Base-by-base conservation (phyloP, 495 filamentous ascomycete species). In the Geoglossum glabrum region DNA sequence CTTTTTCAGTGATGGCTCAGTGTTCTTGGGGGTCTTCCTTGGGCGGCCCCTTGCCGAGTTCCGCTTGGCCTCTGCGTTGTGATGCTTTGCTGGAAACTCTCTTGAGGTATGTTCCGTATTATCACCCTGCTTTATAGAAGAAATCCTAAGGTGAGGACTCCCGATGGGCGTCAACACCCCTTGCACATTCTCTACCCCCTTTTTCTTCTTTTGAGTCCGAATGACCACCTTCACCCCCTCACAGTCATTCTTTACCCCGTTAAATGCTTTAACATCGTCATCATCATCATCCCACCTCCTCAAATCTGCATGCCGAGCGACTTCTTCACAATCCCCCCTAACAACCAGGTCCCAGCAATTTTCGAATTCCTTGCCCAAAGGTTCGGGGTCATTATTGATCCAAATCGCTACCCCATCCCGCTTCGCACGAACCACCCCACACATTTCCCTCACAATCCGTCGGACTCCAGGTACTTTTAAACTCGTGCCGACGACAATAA, bases 401-500 rank as follows among this genome's bases (percentile, higher is more conserved):
- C 90, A 98, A 46, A 94, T 84, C 1, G 89, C 85, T 50, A 95
- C 74, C n/a, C 92, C 93, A 61, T 92, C 87, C 59, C 85, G 79
- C 50, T 86, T 79, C 63, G 79, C 76, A 57, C 88, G 75, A 55
- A 90, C 84, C 10, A 86, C 75, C 19, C 76, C 77, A 68, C 90
- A 96, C 78, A 97, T 82, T 66, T 94, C 92, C 66, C 84, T 82
- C 52, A 90, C 90, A 52, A 98, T 81, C 38, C 89, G 79, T 59
- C 85, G 80, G 28, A 95, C 86, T 9, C 92, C 92, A 4, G 90
- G 90, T 54, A 98, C 89, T 64, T 96, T 96, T 60, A 98, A 69
- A 56, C 85, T 96, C 7, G 92, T 98, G 31, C 92, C 92, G 17
- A 93, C 93, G 28, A 98, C 93, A 57, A 98, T 80, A 26, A 98